Base-by-base conservation (phyloP, 2,329 filamentous ascomycete species). In the Annulohypoxylon truncatum region DNA sequence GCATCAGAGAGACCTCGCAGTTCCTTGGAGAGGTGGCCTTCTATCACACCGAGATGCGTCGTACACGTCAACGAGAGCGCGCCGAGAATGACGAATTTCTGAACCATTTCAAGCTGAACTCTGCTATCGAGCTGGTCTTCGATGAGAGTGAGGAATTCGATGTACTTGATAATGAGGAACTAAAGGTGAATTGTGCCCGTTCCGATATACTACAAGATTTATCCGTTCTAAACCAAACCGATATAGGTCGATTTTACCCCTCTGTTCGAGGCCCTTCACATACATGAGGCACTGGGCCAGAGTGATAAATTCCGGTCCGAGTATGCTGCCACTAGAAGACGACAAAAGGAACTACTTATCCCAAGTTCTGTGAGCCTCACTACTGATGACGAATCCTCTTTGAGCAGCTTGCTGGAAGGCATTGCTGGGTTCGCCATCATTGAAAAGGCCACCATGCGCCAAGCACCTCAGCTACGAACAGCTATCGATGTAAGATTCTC, bases 361-460 rank as follows among this genome's bases (percentile, higher is more conserved):
- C 94, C 95, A 0, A 84, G 84, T 51, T 88, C 89, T 1, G 86
- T 99, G 33, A 90, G 90, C 64, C 82, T 99, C 1, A 82, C 92
- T 8, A 90, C 93, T 40, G 93, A 97, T 68, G 93, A 97, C 71
- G 92, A 93, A 56, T 88, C 90, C 3, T 92, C 92, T 52, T 82
- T 99, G n/a, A 97, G 94, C 77, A 96, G 91, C 76, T 81, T 99
- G 13, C 82, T 99, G 2, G 96, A 99, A 79, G 93, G 94, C 58
- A 97, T 99, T 78, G 91, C 95, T 22, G 96, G 96, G 0, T 99
- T 99, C 79, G 93, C 95, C 5, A 97, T 99, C 66, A 93, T 99
- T 40, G 96, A 99, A 78, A 94, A 93, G 73, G 93, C 93, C 8
- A 99, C 96, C 0, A 94, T 97, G 89, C 90, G 90, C 70, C 91